These are phyloP conservation scores for Fusarium albidum DNA, from an alignment of 2,329 filamentous ascomycete species.

Conservation along the genomic window DNA sequence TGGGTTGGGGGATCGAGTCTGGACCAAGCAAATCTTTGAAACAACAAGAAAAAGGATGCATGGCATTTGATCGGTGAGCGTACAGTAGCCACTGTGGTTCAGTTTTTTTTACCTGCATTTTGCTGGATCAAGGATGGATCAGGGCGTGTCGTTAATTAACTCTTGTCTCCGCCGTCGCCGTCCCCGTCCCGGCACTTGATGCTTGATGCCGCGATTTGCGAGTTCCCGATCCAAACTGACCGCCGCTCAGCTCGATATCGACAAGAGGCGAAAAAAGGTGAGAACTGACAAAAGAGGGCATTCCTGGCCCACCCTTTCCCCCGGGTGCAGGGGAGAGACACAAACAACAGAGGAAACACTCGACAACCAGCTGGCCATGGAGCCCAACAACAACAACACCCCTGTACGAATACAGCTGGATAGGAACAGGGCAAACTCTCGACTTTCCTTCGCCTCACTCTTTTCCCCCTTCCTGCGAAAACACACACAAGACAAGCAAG, in stretches of 20 bases:
- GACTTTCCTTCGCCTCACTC: constrained; percentile 11
- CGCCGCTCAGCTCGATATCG: constrained; percentile 25
- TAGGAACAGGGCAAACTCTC: constrained; percentile 15
- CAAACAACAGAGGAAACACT: neutral
- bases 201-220: neutral
- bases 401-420: constrained; percentile 2
- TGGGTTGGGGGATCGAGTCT: no score
- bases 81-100: no score
- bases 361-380: neutral
- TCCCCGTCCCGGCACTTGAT: constrained; percentile 8
- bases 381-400: no score
- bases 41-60: no score
- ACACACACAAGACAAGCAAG: neutral
- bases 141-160: constrained; percentile 26
- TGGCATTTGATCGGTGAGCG: no score
- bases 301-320: neutral
- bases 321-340: neutral
- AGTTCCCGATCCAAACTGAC: constrained; percentile 21
- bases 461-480: neutral
- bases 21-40: no score
- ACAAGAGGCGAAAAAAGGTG: constrained; percentile 6
- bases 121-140: constrained; percentile 14
- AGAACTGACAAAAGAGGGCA: constrained; percentile 24
- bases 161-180: no score
- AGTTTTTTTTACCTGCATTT: constrained; percentile 17